These are phyloP conservation scores for Eragrostis tef DNA, from an alignment of 202 grass and related monocot genomes.

Conservation along the genomic window DNA sequence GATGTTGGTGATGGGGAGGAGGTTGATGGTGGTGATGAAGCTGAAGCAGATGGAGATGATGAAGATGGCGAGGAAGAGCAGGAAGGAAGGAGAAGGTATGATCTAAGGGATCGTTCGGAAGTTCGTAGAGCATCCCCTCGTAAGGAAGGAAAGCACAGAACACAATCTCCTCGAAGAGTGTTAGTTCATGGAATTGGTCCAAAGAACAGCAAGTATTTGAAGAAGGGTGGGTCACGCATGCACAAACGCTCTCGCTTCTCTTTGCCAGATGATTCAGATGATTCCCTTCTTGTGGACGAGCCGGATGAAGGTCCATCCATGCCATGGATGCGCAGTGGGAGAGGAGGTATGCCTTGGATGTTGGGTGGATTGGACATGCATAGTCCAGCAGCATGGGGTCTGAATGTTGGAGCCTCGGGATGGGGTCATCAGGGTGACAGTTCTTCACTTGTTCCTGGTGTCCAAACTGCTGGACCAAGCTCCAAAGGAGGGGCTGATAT, in stretches of 20 bases:
- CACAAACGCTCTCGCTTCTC: constrained; percentile 76
- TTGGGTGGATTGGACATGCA: constrained; percentile 93
- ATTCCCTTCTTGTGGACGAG: constrained; percentile 98
- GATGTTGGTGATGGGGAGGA: constrained; percentile 78
- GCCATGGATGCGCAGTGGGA: constrained; percentile 80
- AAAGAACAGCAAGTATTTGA: constrained; percentile 78
- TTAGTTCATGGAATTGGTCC: constrained; percentile 78
- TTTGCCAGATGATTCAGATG: constrained; percentile 95
- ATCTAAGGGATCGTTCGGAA: constrained; percentile 85
- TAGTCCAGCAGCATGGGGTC: constrained; percentile 77
- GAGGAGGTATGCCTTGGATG: constrained; percentile 73
- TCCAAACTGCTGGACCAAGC: constrained; percentile 97
- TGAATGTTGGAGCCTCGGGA: constrained; percentile 93
- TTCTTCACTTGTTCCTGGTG: constrained; percentile 68
- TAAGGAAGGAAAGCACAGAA: constrained; percentile 84
- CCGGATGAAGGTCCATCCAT: constrained; percentile 73
- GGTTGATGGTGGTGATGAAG: constrained; percentile 82
- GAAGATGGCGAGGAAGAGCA: constrained; percentile 95
- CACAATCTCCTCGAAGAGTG: constrained; percentile 80
- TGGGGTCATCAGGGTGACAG: constrained; percentile 91
- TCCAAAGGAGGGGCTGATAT: constrained; percentile 99
- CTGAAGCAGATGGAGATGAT: constrained; percentile 85
- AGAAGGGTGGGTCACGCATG: constrained; percentile 90
- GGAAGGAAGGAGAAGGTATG: constrained; percentile 92
- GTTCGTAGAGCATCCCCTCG: constrained; percentile 69